Conservation (phyloP, 441 rosid species). For the Daphne laureola region DNA sequence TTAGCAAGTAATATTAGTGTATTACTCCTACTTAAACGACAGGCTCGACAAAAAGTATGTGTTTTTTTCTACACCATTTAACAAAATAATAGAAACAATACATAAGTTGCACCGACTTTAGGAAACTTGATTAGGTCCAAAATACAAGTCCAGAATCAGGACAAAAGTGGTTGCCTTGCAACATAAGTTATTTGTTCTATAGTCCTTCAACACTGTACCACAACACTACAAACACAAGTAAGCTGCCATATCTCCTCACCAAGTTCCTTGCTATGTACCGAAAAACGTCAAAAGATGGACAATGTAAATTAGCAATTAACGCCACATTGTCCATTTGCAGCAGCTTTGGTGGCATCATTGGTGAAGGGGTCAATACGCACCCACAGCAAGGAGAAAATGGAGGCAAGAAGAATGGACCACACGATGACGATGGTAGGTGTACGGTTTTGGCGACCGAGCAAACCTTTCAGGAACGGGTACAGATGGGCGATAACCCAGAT, state of each 20-base stretch:
- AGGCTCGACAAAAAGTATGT: too few relatives aligned
- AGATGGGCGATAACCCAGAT: slow-evolving; percentile 95
- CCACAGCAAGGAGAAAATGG: slow-evolving; percentile 95
- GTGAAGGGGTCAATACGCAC: slow-evolving; percentile 90
- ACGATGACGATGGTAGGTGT: slow-evolving; percentile 95
- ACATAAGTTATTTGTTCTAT: too few relatives aligned
- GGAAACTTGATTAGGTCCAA: too few relatives aligned
- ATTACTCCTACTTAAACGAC: too few relatives aligned
- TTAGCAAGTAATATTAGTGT: too few relatives aligned
- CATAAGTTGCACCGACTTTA: too few relatives aligned
- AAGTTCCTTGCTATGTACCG: slow-evolving; percentile 20
- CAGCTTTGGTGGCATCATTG: slow-evolving; percentile 31
- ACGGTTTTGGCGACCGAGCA: slow-evolving; percentile 85
- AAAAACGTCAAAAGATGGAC: slow-evolving; percentile 5
- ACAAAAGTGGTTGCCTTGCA: too few relatives aligned
- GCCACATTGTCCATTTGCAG: slow-evolving; percentile 69
- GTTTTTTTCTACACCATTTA: too few relatives aligned
- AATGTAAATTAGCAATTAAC: slow-evolving; percentile 42
- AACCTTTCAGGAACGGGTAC: slow-evolving; percentile 93
- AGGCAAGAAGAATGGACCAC: slow-evolving; percentile 92
- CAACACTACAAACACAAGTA: too few relatives aligned
- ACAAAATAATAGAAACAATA: too few relatives aligned
- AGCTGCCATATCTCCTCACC: background rate
- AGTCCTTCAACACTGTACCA: too few relatives aligned
- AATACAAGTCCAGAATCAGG: too few relatives aligned